A percentile compares a stretch with the other conserved stretches of the same genome.
Conservation (phyloP, 2,329 filamentous ascomycete species). For the Trichoderma brevicompactum region DNA sequence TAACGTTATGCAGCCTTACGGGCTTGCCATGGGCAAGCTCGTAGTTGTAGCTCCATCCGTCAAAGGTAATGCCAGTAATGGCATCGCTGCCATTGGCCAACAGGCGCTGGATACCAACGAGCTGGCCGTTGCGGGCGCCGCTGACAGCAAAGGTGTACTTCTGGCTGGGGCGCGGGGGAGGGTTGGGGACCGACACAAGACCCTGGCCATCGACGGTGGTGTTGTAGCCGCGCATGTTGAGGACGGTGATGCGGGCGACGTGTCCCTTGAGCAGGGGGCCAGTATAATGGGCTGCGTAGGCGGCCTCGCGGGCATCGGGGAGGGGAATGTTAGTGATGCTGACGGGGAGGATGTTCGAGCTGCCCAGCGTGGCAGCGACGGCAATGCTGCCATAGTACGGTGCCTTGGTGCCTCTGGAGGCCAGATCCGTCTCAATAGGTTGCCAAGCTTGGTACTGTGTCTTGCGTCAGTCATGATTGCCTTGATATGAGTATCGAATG, state of each 20-base stretch:
- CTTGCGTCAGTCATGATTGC: background rate
- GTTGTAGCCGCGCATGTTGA: constrained; percentile 65
- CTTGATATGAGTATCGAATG: background rate
- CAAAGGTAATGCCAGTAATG: constrained; percentile 63
- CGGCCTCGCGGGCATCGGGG: constrained; percentile 48
- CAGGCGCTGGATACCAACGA: constrained; percentile 52
- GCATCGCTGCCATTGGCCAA: constrained; percentile 67
- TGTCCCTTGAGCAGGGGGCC: constrained; percentile 47
- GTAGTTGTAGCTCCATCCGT: constrained; percentile 65
- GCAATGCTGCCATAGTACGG: constrained; percentile 68
- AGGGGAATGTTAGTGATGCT: constrained; percentile 55
- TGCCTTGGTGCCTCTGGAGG: constrained; percentile 60
- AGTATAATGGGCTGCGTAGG: constrained; percentile 53
- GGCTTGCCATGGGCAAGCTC: constrained; percentile 60
- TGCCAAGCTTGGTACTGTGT: constrained; percentile 62
- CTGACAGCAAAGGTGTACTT: constrained; percentile 48
- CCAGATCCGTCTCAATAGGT: constrained; percentile 54
- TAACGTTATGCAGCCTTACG: constrained; percentile 59
- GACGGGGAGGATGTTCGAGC: constrained; percentile 43
- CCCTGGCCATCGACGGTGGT: constrained; percentile 53
- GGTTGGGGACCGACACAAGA: constrained; percentile 35
- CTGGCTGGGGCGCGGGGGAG: constrained; percentile 38
- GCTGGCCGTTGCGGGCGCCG: constrained; percentile 39
- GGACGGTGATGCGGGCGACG: constrained; percentile 55
- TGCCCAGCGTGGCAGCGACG: constrained; percentile 59